Evolutionary conservation across 2,329 filamentous ascomycete species (phyloP), one percentile per base, ranked within the genome.

Genomic region (Penicillium digitatum): DNA sequence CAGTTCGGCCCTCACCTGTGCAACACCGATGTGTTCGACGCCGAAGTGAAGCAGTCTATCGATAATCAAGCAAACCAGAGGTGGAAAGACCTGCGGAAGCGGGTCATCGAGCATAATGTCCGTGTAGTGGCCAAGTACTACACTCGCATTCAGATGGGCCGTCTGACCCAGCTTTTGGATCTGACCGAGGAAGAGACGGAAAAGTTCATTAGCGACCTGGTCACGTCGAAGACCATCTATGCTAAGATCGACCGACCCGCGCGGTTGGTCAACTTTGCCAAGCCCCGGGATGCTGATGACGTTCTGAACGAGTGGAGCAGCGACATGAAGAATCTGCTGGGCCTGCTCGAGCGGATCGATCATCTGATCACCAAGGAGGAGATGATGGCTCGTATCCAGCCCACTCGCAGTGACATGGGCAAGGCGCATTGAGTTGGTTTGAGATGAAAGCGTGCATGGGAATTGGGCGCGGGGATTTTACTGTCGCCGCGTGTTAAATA

Each of bases 311-410:
- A 99, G 77, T 99, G 94, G 94, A 96, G 91, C 73, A 87, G 89
- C 68, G 96, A 96, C 75, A 97, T 96, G 90, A 95, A 94, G 87
- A 92, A 87, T 70, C 76, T 96, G 66, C 77, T 96, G 62, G 90
- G 90, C 11, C 77, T 93, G 52, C 72, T 96, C 69, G 91, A 96
- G 81, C 83, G 91, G 60, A 95, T 99, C 58, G 94, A 99, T 71
- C 94, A 99, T 74, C 81, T 99, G 68, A 99, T 99, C 69, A 99
- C 95, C 52, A 97, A 97, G 82, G 94, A 99, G 78, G 94, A 99
- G 81, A 99, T 99, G 94, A 99, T 99, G 94, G 94, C 94, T 38
- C 84, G 92, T 56, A 97, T 99, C 68, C 87, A 94, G 74, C 90
- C 90, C 1, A 64, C 72, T 26, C 71, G 72, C 50, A 61, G 62